Base-by-base conservation (phyloP, 2,329 filamentous ascomycete species). In the Parascedosporium putredinis region DNA sequence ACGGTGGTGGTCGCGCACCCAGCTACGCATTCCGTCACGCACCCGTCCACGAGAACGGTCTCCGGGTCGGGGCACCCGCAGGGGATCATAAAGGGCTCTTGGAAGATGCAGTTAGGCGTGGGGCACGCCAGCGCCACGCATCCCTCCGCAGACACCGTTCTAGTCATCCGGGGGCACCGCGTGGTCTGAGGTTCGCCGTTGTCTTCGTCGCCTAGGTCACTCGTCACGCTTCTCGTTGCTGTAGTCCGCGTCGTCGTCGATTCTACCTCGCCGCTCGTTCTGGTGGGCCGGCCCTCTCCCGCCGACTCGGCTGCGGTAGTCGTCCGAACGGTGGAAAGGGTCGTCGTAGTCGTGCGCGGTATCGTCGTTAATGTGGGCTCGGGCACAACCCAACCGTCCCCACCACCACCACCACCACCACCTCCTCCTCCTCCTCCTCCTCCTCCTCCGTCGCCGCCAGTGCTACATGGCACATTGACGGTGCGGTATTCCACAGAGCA, bases 41-140 rank as follows among this genome's bases (percentile, higher is more conserved):
- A 48, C 31, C 20, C n/a, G 14, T 47, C 45, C 31, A 48, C 46
- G 5, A 38, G 14, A 29, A 48, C 46, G 20, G 46, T 48, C 46
- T 42, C 34, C 24, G 25, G 25, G 2, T 22, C 20, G 12, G 18
- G 18, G 10, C 46, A 48, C 33, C 34, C 46, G 46, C 46, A 48
- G 9, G 46, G 33, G n/a, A 48, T 24, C 5, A 23, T 9, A 16
- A 48, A 29, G 20, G 46, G 46, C 33, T 48, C 46, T 33, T 48
- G 46, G 14, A 38, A 48, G 18, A 42, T 23, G 5, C 46, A 48
- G 14, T 24, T 38, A n/a, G 29, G 46, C 31, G 22, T 40, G 18
- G 46, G 31, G 14, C 46, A 48, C 10, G 22, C 31, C 14, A 24
- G 24, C 22, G 18, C 46, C 2, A 22, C 9, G 20, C 46, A 36